Base-by-base conservation (phyloP, 2,329 filamentous ascomycete species). In the Penicillium italicum region DNA sequence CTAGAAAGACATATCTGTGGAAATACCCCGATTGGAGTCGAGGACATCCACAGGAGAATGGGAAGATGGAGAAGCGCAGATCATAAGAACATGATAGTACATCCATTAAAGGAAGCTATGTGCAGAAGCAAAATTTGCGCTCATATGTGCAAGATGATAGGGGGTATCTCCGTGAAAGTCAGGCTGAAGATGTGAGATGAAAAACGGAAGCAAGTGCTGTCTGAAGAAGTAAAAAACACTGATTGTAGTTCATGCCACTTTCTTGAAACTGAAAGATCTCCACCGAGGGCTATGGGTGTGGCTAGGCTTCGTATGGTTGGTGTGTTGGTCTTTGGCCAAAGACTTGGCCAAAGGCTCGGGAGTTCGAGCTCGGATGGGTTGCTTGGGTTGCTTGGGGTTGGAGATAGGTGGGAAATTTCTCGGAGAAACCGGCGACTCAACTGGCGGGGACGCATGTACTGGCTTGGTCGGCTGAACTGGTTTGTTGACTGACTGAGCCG, bases 21-120 rank as follows among this genome's bases (percentile, higher is more conserved):
- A 48, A 41, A 51, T 37, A 24, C 20, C 41, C 20, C 18, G 43
- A 11, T 12, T 12, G 36, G 22, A 16, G 22, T 11, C 10, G 41
- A 48, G 50, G 20, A 28, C 16, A 22, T 53, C 38, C 55, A 50
- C 53, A 45, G 53, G 38, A 59, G 55, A 61, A 61, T 47, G 45
- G 41, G 37, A 42, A 36, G 58, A 40, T 20, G 53, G 45, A n/a
- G 44, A 47, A 58, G 54, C 45, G 52, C 53, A 53, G 53, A 54
- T 58, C 49, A 42, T 58, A 56, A 55, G 59, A 64, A 62, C 53
- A 54, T 69, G 67, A 66, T 70, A 57, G 63, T 70, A 70, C 65
- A 72, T 68, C 59, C 59, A 60, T 42, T 50, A 51, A 41, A 63
- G 55, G 53, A 55, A 59, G 52, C 53, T 70, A 70, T 72, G 66